Conservation (phyloP, 2,329 filamentous ascomycete genomes). For the Fusarium devonianum region DNA sequence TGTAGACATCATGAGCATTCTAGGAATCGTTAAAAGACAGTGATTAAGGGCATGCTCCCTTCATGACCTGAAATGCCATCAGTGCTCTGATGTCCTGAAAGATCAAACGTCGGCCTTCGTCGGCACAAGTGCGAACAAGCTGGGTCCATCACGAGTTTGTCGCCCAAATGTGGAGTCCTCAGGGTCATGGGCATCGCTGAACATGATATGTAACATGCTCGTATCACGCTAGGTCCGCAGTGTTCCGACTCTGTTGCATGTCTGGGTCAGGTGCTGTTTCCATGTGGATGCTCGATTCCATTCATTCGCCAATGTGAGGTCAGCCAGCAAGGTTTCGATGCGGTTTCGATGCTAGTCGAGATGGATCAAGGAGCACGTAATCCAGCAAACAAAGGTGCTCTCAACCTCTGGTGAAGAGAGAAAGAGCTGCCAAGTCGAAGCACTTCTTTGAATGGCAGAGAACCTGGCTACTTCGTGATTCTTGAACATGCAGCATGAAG, state of each 20-base stretch:
- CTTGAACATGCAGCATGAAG: background rate
- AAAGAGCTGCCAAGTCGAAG: background rate
- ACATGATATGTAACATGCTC: conserved; percentile 6
- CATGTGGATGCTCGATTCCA: background rate
- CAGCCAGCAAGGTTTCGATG: background rate
- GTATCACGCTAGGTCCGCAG: conserved; percentile 4
- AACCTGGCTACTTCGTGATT: conserved; percentile 4
- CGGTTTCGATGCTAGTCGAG: background rate
- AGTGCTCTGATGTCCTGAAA: background rate
- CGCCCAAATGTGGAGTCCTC: conserved; percentile 15
- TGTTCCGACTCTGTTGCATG: conserved; percentile 7
- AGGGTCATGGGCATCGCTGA: conserved; percentile 2
- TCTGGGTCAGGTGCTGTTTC: conserved; percentile 13
- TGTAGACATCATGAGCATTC: background rate
- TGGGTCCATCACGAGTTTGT: conserved; percentile 7
- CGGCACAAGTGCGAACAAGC: background rate
- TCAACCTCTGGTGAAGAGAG: background rate
- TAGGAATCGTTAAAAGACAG: accelerated
- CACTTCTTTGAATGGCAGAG: background rate
- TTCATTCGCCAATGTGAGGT: background rate
- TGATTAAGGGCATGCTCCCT: no score
- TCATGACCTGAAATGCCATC: no score
- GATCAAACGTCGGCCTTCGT: conserved; percentile 1
- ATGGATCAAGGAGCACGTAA: background rate
- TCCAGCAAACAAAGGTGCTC: background rate